These are phyloP conservation scores for Triangularia setosa DNA, from an alignment of 2,329 filamentous ascomycete genomes.

Conservation along the genomic window DNA sequence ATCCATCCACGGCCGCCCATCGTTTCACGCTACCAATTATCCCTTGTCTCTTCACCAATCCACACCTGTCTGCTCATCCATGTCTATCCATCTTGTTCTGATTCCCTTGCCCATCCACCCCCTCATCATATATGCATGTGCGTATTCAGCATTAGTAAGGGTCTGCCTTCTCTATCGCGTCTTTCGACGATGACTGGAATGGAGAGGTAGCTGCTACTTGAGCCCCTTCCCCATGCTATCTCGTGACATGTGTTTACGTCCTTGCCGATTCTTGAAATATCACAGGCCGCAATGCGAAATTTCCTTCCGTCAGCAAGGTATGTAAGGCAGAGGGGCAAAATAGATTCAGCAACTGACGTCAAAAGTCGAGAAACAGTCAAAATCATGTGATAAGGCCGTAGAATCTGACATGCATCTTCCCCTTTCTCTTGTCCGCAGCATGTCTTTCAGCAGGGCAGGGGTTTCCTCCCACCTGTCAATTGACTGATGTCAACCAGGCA, in stretches of 20 bases:
- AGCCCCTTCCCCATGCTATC: not conserved
- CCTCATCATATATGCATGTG: not conserved
- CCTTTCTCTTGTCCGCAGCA: not conserved
- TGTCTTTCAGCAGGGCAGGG: not conserved
- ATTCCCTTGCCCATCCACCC: not conserved
- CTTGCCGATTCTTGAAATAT: not conserved
- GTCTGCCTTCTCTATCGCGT: not conserved
- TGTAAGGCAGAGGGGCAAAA: not conserved
- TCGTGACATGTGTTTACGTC: not conserved
- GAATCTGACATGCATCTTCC: not conserved
- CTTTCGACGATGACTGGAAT: not conserved
- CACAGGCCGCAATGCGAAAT: not conserved
- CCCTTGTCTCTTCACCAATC: too few relatives aligned
- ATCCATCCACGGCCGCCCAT: not conserved
- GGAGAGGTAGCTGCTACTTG: not conserved
- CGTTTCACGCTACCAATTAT: too few relatives aligned
- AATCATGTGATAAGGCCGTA: not conserved
- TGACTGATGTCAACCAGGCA: not conserved
- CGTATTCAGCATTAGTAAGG: not conserved
- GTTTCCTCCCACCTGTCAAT: not conserved
- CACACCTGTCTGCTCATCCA: not conserved
- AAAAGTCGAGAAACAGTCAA: not conserved
- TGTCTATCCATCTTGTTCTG: not conserved
- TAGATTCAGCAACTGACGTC: not conserved
- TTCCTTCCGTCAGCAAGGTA: not conserved